A percentile compares a stretch with the other conserved stretches of the same genome.
These are phyloP conservation scores for Nyctanthes arbortristis DNA, from an alignment of 257 asterid species.

Conservation along the genomic window DNA sequence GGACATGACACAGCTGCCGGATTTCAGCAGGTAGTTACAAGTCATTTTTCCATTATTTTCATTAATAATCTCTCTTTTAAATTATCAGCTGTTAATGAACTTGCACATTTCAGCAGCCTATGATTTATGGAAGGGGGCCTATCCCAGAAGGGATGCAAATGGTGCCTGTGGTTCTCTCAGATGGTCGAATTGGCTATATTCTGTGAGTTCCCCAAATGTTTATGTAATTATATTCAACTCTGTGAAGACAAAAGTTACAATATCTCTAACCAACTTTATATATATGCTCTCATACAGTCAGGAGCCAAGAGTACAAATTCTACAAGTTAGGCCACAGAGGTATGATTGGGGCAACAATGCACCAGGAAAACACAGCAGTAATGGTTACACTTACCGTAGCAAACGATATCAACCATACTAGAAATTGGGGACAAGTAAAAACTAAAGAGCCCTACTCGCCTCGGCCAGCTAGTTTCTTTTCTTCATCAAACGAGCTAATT, in stretches of 20 bases:
- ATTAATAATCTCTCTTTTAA: background rate
- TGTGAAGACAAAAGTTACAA: background rate
- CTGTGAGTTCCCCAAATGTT: conserved; percentile 63
- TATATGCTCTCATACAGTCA: conserved; percentile 55
- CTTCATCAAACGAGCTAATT: too few species aligned
- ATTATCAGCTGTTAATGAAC: conserved; percentile 8
- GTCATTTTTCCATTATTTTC: conserved; percentile 3
- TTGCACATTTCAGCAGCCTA: conserved; percentile 56
- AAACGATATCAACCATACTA: conserved; percentile 88
- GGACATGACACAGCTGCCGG: conserved; percentile 75
- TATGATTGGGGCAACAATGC: conserved; percentile 64
- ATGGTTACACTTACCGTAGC: conserved; percentile 55
- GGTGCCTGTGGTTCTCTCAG: conserved; percentile 99
- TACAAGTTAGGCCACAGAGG: conserved; percentile 70
- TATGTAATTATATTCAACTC: background rate
- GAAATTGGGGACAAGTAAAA: conserved; percentile 9
- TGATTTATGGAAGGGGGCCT: conserved; percentile 95
- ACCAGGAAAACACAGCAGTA: conserved; percentile 49
- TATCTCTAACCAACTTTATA: background rate
- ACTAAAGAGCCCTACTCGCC: too few species aligned
- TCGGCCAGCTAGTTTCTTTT: too few species aligned
- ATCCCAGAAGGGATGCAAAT: conserved; percentile 99
- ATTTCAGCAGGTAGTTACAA: conserved; percentile 67
- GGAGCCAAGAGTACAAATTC: conserved; percentile 89
- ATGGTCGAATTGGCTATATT: conserved; percentile 95